Conservation (phyloP, 179 eudicot species). For the Nepenthes alata region DNA sequence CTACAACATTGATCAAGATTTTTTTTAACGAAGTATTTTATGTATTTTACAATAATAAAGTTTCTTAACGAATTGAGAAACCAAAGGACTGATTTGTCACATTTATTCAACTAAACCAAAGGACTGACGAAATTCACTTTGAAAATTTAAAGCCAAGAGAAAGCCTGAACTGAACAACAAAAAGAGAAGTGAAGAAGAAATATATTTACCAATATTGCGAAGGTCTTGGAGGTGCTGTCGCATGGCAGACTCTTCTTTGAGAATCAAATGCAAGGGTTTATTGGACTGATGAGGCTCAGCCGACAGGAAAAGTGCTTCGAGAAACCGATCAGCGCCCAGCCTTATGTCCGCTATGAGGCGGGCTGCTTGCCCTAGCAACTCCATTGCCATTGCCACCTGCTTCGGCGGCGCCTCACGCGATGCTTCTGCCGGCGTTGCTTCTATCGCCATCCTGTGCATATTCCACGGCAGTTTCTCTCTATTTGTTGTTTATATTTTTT, state of each 20-base stretch:
- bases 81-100: no score
- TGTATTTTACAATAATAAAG: no score
- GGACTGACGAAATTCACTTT: no score
- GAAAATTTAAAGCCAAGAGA: not conserved
- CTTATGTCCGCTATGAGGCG: slow-evolving; percentile 77
- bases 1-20: no score
- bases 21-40: no score
- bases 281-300: slow-evolving; percentile 33
- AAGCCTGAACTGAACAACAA: not conserved
- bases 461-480: no score
- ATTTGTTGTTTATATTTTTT: not conserved
- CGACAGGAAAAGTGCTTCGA: slow-evolving; percentile 57
- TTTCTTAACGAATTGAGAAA: no score
- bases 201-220: slow-evolving; percentile 44
- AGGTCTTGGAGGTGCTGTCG: slow-evolving; percentile 55
- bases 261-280: slow-evolving; percentile 38
- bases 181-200: not conserved
- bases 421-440: slow-evolving; percentile 11
- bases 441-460: slow-evolving; percentile 6
- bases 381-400: slow-evolving; percentile 89
- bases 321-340: slow-evolving; percentile 77
- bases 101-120: no score
- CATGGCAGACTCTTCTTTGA: slow-evolving; percentile 57
- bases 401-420: slow-evolving; percentile 71
- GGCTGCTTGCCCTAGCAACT: slow-evolving; percentile 63